A percentile compares a stretch with the other conserved stretches of the same genome.
Conservation (phyloP, 2,329 filamentous ascomycete genomes). For the Pseudogymnoascus sp. region DNA sequence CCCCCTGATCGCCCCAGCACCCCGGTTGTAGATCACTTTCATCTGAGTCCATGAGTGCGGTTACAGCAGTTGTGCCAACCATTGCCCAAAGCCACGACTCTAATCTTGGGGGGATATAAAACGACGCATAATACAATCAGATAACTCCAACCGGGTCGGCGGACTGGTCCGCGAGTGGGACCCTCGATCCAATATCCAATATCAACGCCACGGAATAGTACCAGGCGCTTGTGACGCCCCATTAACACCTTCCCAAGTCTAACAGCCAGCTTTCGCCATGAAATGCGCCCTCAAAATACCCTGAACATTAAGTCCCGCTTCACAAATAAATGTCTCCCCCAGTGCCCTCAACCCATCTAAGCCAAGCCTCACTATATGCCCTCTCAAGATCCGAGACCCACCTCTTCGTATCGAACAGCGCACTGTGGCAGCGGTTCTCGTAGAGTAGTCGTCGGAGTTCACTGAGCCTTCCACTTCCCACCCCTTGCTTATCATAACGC, state of each 20-base stretch:
- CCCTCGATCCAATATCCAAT: constrained; percentile 6
- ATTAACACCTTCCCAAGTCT: constrained; percentile 7
- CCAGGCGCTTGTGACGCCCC: constrained; percentile 2
- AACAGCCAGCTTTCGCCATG: not conserved
- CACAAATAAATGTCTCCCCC: constrained; percentile 87
- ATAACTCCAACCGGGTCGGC: constrained; percentile 7
- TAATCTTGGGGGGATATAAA: constrained; percentile 7
- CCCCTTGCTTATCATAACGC: constrained; percentile 48
- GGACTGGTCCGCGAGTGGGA: constrained; percentile 2
- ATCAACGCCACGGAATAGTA: constrained; percentile 1
- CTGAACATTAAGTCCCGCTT: not conserved
- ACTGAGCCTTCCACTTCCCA: constrained; percentile 60
- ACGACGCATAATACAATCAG: constrained; percentile 4
- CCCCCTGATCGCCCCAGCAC: constrained; percentile 8
- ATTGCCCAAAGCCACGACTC: not conserved
- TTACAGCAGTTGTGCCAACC: constrained; percentile 1
- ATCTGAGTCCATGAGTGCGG: constrained; percentile 3
- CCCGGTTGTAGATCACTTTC: constrained; percentile 6
- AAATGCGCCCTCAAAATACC: not conserved
- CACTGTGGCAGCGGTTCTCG: constrained; percentile 74
- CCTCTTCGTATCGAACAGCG: constrained; percentile 79
- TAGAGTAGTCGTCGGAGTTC: constrained; percentile 77
- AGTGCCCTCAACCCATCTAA: constrained; percentile 73
- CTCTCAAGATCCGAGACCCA: constrained; percentile 88
- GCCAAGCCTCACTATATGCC: constrained; percentile 85